Percentiles rank a stretch among this genome's conserved stretches.
Conservation (phyloP, 306 rosid species). For the Fagus crenata region DNA sequence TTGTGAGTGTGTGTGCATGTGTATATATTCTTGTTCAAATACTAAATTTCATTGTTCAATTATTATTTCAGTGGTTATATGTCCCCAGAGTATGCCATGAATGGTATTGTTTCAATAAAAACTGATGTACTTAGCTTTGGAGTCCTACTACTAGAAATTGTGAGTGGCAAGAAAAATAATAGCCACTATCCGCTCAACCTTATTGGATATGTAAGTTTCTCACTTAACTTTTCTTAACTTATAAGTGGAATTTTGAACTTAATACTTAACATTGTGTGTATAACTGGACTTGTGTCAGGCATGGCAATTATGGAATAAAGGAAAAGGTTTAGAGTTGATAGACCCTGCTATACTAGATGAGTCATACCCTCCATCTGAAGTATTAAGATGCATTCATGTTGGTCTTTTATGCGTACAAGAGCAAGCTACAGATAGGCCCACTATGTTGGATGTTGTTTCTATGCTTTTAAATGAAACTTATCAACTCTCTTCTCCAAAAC, state of each 20-base stretch:
- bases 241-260: not conserved
- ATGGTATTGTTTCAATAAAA: conserved; percentile 25
- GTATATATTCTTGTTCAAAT: too few species aligned
- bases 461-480: conserved; percentile 39
- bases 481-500: conserved; percentile 34
- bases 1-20: not conserved
- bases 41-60: not conserved
- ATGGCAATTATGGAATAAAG: conserved; percentile 18
- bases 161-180: conserved; percentile 15
- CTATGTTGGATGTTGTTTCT: conserved; percentile 38
- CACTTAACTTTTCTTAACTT: too few species aligned
- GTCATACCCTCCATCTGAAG: conserved; percentile 8
- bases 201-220: conserved; percentile 15
- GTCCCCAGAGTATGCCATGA: conserved; percentile 24
- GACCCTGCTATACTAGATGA: not conserved
- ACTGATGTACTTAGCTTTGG: conserved; percentile 22
- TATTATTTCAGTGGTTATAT: too few species aligned
- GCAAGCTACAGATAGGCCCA: conserved; percentile 37
- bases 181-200: conserved; percentile 8
- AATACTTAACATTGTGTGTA: not conserved
- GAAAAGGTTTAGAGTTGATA: not conserved
- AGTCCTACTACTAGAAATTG: conserved; percentile 16
- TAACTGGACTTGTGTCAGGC: not conserved
- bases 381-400: conserved; percentile 38
- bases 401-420: conserved; percentile 50